Evolutionary conservation across 768 basidiomycete genomes (phyloP), one percentile per base, ranked within the genome.

Genomic region (Psilocybe cyanescens): DNA sequence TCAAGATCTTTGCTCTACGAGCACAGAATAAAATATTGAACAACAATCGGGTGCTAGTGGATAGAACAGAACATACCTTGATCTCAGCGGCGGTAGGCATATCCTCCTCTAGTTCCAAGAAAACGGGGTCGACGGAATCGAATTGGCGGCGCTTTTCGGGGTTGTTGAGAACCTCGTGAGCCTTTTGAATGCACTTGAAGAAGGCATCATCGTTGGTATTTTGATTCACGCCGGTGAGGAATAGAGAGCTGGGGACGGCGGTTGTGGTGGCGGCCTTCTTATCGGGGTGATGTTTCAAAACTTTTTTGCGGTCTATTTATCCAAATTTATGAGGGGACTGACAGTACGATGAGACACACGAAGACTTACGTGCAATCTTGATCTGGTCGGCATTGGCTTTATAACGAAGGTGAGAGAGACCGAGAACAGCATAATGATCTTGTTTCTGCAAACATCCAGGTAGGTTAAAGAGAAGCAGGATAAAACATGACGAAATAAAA

Each of bases 131-230:
- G 57, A 97, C 94, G 2, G 94, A 96, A 77, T 99, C 97, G 78
- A 97, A 99, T 74, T 98, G 95, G 50, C 93, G 88, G 59, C 95
- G 88, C 69, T 89, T 89, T 72, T 98, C 95, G 19, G 87, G 71
- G 76, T 97, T 84, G 48, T 88, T 90, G 59, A 99, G 88, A 45
- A 95, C 89, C 68, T 99, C 97, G 77, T 91, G 86, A n/a, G 97
- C 97, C 77, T 99, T 99, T 79, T 93, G 90, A 67, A 99, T 99
- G 75, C 97, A 99, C 78, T 99, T 99, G 92, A 99, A 99, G 83
- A 99, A 99, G 0, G 89, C 89, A 69, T 99, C 97, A 75, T 98
- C 96, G 79, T 99, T 97, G 60, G 93, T 89, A 68, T 92, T 91
- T 68, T 88, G 86, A 37, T 86, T 85, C 37, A 83, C 76, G 47